phyloP scores from a whole-genome alignment of 2,329 filamentous ascomycete species.

The Elsinoe batatas region DNA sequence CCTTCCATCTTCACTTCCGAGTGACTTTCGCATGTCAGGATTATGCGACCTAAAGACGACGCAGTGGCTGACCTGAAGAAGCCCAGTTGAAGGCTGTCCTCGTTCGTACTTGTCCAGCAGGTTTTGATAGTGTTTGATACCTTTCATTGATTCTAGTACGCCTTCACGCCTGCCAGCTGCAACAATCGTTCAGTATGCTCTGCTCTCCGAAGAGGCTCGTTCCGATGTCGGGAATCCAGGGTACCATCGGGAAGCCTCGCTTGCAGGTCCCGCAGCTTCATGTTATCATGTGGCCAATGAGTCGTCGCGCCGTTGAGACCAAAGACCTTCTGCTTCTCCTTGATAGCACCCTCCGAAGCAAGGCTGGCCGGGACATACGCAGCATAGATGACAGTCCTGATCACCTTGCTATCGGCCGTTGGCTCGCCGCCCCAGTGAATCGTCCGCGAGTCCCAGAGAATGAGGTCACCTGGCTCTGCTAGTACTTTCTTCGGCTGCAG shows the following conservation, averaged over 20 bases:
- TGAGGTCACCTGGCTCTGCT: conserved; percentile 21
- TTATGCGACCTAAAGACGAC: too few species aligned
- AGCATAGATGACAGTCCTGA: conserved; percentile 20
- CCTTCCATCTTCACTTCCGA: too few species aligned
- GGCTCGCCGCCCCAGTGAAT: conserved; percentile 34
- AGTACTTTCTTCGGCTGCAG: conserved; percentile 18
- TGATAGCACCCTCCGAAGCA: conserved; percentile 12
- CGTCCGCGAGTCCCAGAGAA: conserved; percentile 29
- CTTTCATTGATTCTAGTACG: background rate
- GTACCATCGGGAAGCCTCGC: background rate
- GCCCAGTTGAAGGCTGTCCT: too few species aligned
- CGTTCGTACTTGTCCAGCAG: too few species aligned
- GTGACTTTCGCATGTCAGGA: too few species aligned
- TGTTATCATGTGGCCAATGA: conserved; percentile 1
- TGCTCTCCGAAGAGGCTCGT: background rate
- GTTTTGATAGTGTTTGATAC: too few species aligned
- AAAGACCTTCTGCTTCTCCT: conserved; percentile 17
- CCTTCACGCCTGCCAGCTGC: conserved; percentile 9
- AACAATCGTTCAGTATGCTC: conserved; percentile 13
- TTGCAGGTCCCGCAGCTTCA: background rate
- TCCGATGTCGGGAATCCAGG: background rate
- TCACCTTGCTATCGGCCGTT: conserved; percentile 21
- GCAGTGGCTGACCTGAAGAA: too few species aligned
- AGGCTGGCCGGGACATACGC: conserved; percentile 17
- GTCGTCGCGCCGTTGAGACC: conserved; percentile 15